phyloP scores from a whole-genome alignment of 2,329 filamentous ascomycete genomes.

The Podosphaera xanthii region DNA sequence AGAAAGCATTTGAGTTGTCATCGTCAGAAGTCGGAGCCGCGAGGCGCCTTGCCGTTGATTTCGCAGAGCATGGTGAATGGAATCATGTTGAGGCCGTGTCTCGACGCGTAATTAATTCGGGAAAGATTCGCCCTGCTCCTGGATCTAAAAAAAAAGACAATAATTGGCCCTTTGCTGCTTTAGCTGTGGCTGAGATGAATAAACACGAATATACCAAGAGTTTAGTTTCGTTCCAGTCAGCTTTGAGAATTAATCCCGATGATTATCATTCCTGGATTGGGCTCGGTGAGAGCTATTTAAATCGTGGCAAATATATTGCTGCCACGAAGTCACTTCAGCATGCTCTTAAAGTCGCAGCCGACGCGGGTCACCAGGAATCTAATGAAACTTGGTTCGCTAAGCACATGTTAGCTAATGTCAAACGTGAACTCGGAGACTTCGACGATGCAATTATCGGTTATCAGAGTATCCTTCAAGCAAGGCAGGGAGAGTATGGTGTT shows the following conservation, averaged over 20 bases:
- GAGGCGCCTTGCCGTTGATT: constrained; percentile 62
- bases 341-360: constrained; percentile 52
- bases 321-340: constrained; percentile 77
- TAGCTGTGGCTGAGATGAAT: constrained; percentile 86
- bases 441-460: constrained; percentile 65
- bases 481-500: constrained; percentile 62
- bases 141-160: constrained; percentile 83
- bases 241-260: constrained; percentile 57
- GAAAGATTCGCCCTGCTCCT: constrained; percentile 69
- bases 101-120: constrained; percentile 80
- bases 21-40: constrained; percentile 68
- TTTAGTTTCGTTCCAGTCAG: constrained; percentile 78
- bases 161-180: constrained; percentile 86
- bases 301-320: constrained; percentile 80
- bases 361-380: constrained; percentile 26
- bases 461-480: constrained; percentile 42
- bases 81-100: constrained; percentile 86
- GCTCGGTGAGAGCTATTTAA: constrained; percentile 91
- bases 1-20: constrained; percentile 88
- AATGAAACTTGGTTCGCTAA: constrained; percentile 82
- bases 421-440: constrained; percentile 75
- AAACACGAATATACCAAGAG: constrained; percentile 77
- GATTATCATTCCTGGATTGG: constrained; percentile 96
- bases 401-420: constrained; percentile 91
- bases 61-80: constrained; percentile 84